Base-by-base conservation (phyloP, 805 yeast genomes). In the Candida tibetensis region DNA sequence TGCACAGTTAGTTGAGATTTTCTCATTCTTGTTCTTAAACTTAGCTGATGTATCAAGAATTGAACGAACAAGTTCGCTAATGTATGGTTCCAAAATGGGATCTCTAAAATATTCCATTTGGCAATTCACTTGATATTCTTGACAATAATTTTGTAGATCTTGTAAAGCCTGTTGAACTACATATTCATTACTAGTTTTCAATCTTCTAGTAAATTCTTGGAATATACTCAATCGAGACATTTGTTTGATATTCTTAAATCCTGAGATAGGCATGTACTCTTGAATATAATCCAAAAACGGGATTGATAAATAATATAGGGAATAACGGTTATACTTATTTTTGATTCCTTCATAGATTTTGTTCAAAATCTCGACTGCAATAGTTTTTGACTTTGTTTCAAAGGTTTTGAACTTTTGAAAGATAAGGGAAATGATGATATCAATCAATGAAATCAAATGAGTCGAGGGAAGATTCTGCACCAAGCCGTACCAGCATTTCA, bases 101-200 rank as follows among this genome's bases (percentile, higher is more conserved):
- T 78, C 68, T 34, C 68, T 64, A 6, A 60, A 62, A 15, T 65
- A 60, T 25, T 69, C 73, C 8, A 47, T 42, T 42, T 79, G 78
- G 47, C 77, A 66, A 26, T 71, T 70, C 2, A 58, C 56, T 47
- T 80, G 80, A 50, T 74, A 74, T 21, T 71, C 64, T n/a, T 60
- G 38, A 34, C 83, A 60, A 49, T 75, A 82, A 23, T 70, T 67
- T 17, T 70, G 62, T 26, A 85, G 65, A 50, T 87, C 95, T 39
- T 69, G 71, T 16, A 88, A 59, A 1, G 83, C 86, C 52, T 85
- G 95, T 39, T 74, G 69, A 1, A 85, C 84, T 4, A 89, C 87
- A 63, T 80, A 78, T 33, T 74, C 72, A 54, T 85, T 84, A 41
- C 79, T 84, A 28, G 81, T 77, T 27, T 65, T 65, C 31, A 83